These are phyloP conservation scores for Aspergillus oerlinghausenensis DNA, from an alignment of 2,329 filamentous ascomycete genomes.

Conservation along the genomic window DNA sequence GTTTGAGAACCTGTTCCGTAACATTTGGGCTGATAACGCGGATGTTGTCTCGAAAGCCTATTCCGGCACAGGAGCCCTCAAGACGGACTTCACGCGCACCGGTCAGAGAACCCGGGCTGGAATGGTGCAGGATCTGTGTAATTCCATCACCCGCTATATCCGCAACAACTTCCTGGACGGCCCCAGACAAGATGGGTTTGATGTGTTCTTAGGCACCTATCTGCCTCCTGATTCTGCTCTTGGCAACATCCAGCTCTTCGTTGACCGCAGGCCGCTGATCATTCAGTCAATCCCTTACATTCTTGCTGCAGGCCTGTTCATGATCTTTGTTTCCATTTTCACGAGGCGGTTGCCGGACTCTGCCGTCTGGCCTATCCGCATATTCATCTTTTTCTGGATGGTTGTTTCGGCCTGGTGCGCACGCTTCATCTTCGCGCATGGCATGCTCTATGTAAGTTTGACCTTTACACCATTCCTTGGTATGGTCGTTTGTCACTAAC, in stretches of 20 bases:
- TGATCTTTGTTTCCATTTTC: conserved; percentile 70
- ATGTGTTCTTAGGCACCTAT: conserved; percentile 87
- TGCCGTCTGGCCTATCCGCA: conserved; percentile 70
- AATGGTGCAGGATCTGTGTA: conserved; percentile 78
- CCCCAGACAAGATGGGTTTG: conserved; percentile 89
- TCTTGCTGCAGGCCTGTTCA: conserved; percentile 77
- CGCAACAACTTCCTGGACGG: conserved; percentile 94
- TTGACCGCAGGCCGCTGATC: conserved; percentile 76
- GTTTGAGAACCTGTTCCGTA: conserved; percentile 91
- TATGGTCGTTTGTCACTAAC: conserved; percentile 3
- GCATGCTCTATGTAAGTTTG: conserved; percentile 84
- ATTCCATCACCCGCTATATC: conserved; percentile 84
- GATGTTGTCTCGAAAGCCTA: conserved; percentile 91
- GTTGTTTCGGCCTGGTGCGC: conserved; percentile 65
- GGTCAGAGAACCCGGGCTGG: conserved; percentile 83
- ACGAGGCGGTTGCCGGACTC: conserved; percentile 68
- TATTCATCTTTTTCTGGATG: conserved; percentile 78
- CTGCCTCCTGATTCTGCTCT: conserved; percentile 67
- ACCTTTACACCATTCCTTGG: neutral
- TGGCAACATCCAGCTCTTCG: conserved; percentile 70
- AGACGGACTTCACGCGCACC: conserved; percentile 96
- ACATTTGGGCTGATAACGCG: conserved; percentile 97
- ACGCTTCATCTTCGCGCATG: conserved; percentile 75
- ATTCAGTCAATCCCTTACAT: conserved; percentile 94
- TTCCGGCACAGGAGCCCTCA: conserved; percentile 92